phyloP scores from a whole-genome alignment of 1,139 yeast genomes.

The Zygotorulaspora mrakii region DNA sequence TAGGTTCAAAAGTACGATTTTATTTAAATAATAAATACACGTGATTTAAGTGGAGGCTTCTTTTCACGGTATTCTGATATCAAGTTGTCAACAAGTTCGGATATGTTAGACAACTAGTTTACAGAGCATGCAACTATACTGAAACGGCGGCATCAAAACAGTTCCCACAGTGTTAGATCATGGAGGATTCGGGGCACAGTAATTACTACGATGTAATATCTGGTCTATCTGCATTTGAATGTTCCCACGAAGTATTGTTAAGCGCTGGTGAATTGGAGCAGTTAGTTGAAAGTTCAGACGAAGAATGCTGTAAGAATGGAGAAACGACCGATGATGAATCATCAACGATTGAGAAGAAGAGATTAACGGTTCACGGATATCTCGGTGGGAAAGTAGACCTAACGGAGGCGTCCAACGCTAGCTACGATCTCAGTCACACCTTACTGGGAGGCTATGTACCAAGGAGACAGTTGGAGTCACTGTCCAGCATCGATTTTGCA shows the following conservation, averaged over 20 bases:
- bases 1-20: not conserved
- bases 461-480: constrained; percentile 31
- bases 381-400: constrained; percentile 31
- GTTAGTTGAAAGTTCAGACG: constrained; percentile 18
- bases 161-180: not conserved
- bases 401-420: constrained; percentile 25
- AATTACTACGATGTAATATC: constrained; percentile 32
- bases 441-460: constrained; percentile 37
- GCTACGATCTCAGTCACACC: constrained; percentile 31
- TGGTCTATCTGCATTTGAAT: constrained; percentile 32
- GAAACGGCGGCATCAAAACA: no score
- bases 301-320: constrained; percentile 14
- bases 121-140: no score
- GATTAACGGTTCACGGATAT: constrained; percentile 31
- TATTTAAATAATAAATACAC: not conserved
- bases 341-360: constrained; percentile 14
- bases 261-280: constrained; percentile 27
- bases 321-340: constrained; percentile 9
- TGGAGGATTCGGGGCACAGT: constrained; percentile 10
- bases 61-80: not conserved
- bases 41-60: not conserved
- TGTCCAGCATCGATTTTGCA: constrained; percentile 36
- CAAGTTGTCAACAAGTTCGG: no score
- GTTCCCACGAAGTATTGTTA: constrained; percentile 30
- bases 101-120: no score